Base-by-base conservation (phyloP, 2,329 filamentous ascomycete species). In the Fusarium proliferatum region DNA sequence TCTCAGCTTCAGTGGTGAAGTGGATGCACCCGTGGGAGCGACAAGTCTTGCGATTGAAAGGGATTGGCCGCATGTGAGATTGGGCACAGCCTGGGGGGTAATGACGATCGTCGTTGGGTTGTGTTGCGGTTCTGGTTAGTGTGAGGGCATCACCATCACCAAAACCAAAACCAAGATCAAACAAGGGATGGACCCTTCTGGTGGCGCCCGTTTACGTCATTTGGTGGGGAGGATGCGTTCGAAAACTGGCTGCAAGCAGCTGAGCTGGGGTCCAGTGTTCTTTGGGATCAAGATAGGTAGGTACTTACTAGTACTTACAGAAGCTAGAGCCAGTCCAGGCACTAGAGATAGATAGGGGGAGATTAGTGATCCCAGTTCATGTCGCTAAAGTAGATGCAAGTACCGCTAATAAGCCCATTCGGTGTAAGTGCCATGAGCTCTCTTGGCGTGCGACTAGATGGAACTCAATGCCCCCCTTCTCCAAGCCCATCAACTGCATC, bases 131-230 rank as follows among this genome's bases (percentile, higher is more conserved):
- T 66, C 62, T 68, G 55, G 64, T 55, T 71, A 61, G 64, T 58
- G 64, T 72, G 72, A 75, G 56, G 64, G 60, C 61, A 73, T 74
- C 71, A 38, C 70, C 65, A 73, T 73, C 70, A 43, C 62, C 55
- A 73, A 57, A 42, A 41, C 63, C 65, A 59, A 43, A 36, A 38
- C 45, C 66, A 61, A 62, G 42, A 56, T 28, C 60, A 55, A 62
- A 42, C 61, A 56, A 48, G 28, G 46, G 72, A 61, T 65, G 61
- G 28, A 49, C 55, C 57, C 45, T 59, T 65, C 39, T 28, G 63
- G 72, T 72, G 72, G 72, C 61, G 62, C 28, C 39, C 33, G 26
- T 59, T 45, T 72, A 76, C 73, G 73, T 75, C 73, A 75, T 76
- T 58, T 61, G 55, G 72, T 70, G 72, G 64, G 43, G 71, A 59